Evolutionary conservation across 1,284 basidiomycete species (phyloP), one percentile per base, ranked within the genome.

Genomic region (Retiboletus fuscus): DNA sequence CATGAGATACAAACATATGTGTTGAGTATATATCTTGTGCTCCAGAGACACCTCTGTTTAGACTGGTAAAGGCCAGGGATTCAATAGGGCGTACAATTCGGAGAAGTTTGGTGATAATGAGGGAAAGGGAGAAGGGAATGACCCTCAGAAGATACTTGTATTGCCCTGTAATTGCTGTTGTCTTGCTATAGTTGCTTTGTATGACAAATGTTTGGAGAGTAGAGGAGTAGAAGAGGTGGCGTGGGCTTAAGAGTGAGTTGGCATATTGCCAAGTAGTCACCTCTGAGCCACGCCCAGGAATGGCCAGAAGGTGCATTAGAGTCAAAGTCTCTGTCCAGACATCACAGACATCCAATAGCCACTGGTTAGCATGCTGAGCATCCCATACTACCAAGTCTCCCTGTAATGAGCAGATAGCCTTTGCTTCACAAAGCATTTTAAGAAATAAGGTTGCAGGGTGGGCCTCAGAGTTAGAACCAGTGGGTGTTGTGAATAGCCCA

Each of bases 101-200:
- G n/a, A 51, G 49, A n/a, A 51, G 49, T 51, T 51, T 51, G 49
- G 49, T 24, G n/a, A 51, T 51, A 24, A 22, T n/a, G 22, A n/a
- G 49, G 20, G 49, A 51, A 51, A 51, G 49, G n/a, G n/a, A 24
- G n/a, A 51, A 51, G 24, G 49, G 49, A 51, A 51, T 51, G 24
- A 51, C 49, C n/a, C 49, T 16, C 49, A 51, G 49, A 24, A 51
- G 22, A 24, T 51, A 22, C 49, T 51, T 51, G 24, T 51, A 24
- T 24, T n/a, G n/a, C 22, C 49, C 49, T 24, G 49, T 51, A n/a
- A 51, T 51, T n/a, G 49, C 49, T 24, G 49, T 51, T 24, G 49
- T 51, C n/a, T 51, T 51, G 49, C 24, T 51, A 22, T 51, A 51
- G 49, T 51, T 51, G n/a, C 49, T 51, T 51, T 51, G 49, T n/a